Base-by-base conservation (phyloP, 371 early-diverging fungal species). In the Mortierella sp. region DNA sequence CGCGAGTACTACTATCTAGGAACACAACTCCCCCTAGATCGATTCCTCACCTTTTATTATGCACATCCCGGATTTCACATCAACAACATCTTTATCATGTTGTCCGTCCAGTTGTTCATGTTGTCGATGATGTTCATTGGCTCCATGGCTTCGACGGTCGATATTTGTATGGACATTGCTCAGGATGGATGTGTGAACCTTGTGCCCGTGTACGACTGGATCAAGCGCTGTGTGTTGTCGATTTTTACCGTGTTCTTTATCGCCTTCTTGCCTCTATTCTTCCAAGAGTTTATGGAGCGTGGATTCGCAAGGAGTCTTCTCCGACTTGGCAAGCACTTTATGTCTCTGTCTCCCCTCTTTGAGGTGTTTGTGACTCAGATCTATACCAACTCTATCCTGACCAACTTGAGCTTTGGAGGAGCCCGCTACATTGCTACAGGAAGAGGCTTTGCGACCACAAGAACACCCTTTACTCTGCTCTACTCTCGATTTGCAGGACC, bases 61-160 rank as follows among this genome's bases (percentile, higher is more conserved):
- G 94, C 95, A 29, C 95, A 95, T 74, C 92, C 95, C 26, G 96
- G 96, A 19, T 96, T 95, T 86, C 95, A 95, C 68, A 84, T 95
- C 75, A 96, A 94, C 85, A 95, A 95, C 83, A 90, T 95, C 48
- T 90, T 96, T 73, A 93, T 94, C 66, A 93, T 94, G 89, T 68
- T 93, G 66, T 89, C 96, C 14, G 88, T 95, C 19, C 93, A 94
- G 65, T 83, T 96, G 68, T 94, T 96, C 73, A 91, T 95, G 89
- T 65, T 93, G 66, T 90, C 89, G 56, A 84, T 94, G 57, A 71
- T 93, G 70, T 89, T 89, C 64, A 86, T 93, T 26, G 91, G 89
- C 55, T 85, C 92, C 16, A 87, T 95, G 89, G 87, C 86, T 47
- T 65, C 80, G 1, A 83, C 91, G 1, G 76, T 94, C 14, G 61